These are phyloP conservation scores for Pontederia paniculata DNA, from an alignment of 176 grass and related monocot species.

Conservation along the genomic window DNA sequence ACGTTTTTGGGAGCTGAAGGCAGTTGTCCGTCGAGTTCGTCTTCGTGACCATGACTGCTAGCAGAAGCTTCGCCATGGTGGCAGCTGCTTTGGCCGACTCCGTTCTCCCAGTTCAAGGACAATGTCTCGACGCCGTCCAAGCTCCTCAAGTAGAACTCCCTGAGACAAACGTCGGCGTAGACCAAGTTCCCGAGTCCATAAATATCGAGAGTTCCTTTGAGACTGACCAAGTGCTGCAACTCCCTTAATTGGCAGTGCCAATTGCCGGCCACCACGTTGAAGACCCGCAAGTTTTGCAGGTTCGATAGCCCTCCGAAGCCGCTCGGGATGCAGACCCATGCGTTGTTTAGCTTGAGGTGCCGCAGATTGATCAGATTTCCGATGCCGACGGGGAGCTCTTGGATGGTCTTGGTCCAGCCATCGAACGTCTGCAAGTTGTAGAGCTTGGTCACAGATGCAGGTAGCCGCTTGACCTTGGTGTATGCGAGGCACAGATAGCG, in stretches of 20 bases:
- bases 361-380: not conserved
- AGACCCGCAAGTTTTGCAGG: conserved; percentile 13
- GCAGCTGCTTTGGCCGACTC: too few relatives aligned
- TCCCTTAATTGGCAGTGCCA: conserved; percentile 5
- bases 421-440: conserved; percentile 23
- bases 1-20: too few relatives aligned
- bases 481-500: conserved; percentile 3
- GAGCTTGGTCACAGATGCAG: conserved; percentile 9
- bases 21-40: too few relatives aligned
- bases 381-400: not conserved
- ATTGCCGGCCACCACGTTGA: not conserved
- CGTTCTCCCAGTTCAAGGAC: conserved; percentile 9
- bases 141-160: conserved; percentile 3
- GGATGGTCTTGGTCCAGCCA: not conserved
- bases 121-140: conserved; percentile 15
- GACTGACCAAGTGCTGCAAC: conserved; percentile 18
- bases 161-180: not conserved
- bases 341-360: not conserved
- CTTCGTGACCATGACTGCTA: too few relatives aligned
- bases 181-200: conserved; percentile 8
- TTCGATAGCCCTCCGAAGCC: conserved; percentile 8
- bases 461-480: conserved; percentile 4
- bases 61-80: too few relatives aligned
- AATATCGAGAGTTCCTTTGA: conserved; percentile 14
- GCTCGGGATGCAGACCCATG: conserved; percentile 1